Evolutionary conservation across 805 yeast species (phyloP).

Genomic region (Candida methanosorbosa): DNA sequence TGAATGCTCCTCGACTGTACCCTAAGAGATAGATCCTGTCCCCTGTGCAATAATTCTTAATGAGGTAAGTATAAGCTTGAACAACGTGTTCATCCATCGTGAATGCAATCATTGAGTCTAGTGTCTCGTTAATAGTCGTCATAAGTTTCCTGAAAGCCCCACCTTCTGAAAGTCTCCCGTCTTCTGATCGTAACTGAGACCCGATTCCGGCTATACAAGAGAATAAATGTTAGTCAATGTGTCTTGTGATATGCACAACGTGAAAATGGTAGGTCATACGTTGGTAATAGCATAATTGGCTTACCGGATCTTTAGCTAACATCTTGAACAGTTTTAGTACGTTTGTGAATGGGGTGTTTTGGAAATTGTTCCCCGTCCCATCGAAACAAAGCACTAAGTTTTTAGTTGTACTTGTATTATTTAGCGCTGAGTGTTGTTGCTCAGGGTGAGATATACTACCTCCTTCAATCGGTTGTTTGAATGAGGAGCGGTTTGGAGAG

Average conservation of each 20-base stretch:
- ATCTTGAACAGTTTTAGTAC: slow-evolving; percentile 43
- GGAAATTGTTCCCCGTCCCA: slow-evolving; percentile 55
- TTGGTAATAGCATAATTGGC: slow-evolving; percentile 54
- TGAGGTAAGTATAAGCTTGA: slow-evolving; percentile 46
- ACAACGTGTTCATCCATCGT: slow-evolving; percentile 48
- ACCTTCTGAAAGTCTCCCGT: slow-evolving; percentile 14
- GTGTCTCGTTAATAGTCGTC: slow-evolving; percentile 25
- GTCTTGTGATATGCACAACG: no score
- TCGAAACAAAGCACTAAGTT: slow-evolving; percentile 54
- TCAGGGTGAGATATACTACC: no score
- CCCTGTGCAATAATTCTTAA: slow-evolving; percentile 37
- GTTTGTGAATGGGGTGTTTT: slow-evolving; percentile 45
- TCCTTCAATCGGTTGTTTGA: no score
- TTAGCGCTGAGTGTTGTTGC: no score
- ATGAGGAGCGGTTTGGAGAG: no score
- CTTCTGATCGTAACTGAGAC: slow-evolving; percentile 34
- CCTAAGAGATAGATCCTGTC: slow-evolving; percentile 53
- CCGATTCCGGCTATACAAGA: slow-evolving; percentile 48
- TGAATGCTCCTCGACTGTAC: slow-evolving; percentile 55
- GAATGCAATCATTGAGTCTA: slow-evolving; percentile 35
- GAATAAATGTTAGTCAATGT: not conserved
- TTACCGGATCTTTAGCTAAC: slow-evolving; percentile 34
- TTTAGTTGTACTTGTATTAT: no score
- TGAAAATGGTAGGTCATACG: slow-evolving; percentile 19
- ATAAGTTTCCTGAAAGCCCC: slow-evolving; percentile 8